Evolutionary conservation across 352 stramenopile species (phyloP), one percentile per base, ranked within the genome.

Genomic region (Phytophthora quininea): DNA sequence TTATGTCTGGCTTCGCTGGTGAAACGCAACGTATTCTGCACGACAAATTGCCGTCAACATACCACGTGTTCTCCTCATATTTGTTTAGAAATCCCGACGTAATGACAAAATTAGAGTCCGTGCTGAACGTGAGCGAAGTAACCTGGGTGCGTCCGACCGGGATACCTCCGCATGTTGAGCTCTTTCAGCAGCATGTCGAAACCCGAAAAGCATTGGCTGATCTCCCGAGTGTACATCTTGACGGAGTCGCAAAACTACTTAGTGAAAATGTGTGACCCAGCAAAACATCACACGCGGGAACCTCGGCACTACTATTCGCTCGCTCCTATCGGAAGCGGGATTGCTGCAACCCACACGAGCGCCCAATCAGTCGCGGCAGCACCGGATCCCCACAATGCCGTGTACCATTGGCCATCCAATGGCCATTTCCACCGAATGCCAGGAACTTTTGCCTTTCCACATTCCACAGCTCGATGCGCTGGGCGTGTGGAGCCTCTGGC

Each of bases 1-100:
- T 30, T 71, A 3, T 58, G 63, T 40, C 15, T 71, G 3, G 63
- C 51, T 0, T 71, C 50, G 4, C 15, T 65, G 9, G 56, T 61
- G 9, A 46, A 31, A 8, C 55, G 48, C 45, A n/a, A 11, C 9
- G 3, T 42, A 3, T 54, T 38, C 32, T 14, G 46, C 9, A 11
- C 3, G 5, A 14, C 1, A 24, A 14, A 4, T 14, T 62, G 3
- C 43, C 40, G n/a, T 10, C 2, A 1, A 32, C 5, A 11, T 46
- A 62, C 33, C 2, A 43, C 7, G 5, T 62, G 9, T 10, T 40
- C 5, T 49, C 40, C 1, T 29, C 56, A 1, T 46, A 37, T 47
- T 12, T 54, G 8, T 49, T 55, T 45, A 42, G 45, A 6, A 33
- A 54, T 47, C 2, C 42, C 7, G 33, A 7, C 30, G 42, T 15